Conservation (phyloP, 148 eudicot species). For the Dianthus caryophyllus region DNA sequence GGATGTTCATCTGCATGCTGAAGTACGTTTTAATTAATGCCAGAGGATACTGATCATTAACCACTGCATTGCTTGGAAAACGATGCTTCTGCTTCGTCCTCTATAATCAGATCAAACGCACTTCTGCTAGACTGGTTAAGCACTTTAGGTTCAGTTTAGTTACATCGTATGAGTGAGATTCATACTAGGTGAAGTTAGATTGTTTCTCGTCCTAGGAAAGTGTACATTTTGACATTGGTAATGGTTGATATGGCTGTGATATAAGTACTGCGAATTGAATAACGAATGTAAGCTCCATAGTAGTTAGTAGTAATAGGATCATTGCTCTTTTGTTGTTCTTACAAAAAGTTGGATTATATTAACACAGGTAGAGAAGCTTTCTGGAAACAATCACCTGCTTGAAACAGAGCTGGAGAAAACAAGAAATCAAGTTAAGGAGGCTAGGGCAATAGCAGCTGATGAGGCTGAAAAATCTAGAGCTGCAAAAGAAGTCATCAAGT, state of each 20-base stretch:
- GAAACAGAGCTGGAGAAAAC: slow-evolving; percentile 66
- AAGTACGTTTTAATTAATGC: too few relatives aligned
- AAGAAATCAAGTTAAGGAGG: slow-evolving; percentile 57
- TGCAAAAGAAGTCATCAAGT: slow-evolving; percentile 81
- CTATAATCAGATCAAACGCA: too few relatives aligned
- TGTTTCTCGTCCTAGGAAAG: background rate
- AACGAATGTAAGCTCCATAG: background rate
- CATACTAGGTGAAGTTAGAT: background rate
- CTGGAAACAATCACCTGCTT: slow-evolving; percentile 50
- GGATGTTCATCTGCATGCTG: too few relatives aligned
- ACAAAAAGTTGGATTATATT: background rate
- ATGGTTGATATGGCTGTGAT: background rate
- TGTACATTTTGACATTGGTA: background rate
- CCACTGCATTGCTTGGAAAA: too few relatives aligned
- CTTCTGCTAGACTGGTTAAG: too few relatives aligned
- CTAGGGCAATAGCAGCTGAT: slow-evolving; percentile 53
- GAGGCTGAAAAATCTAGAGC: slow-evolving; percentile 84
- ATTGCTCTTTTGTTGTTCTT: background rate
- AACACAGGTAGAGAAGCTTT: slow-evolving; percentile 65
- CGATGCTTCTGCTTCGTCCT: too few relatives aligned
- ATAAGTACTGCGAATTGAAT: background rate
- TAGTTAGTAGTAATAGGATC: background rate
- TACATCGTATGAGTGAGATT: background rate
- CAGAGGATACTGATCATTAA: too few relatives aligned
- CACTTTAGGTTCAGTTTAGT: too few relatives aligned